Conservation (phyloP, 352 stramenopile genomes). For the Pythium chondricola region DNA sequence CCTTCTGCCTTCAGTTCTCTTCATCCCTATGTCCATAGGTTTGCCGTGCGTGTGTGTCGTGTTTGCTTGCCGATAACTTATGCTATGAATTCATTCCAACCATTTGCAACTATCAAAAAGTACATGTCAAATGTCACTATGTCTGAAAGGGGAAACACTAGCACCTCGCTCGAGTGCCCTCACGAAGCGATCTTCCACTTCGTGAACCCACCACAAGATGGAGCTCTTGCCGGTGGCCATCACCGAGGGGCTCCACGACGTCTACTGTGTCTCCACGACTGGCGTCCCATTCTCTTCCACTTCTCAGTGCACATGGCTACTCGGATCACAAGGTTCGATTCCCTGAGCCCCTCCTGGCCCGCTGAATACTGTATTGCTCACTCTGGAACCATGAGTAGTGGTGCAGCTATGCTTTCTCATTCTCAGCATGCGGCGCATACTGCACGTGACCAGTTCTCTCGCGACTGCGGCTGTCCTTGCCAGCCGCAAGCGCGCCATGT, state of each 20-base stretch:
- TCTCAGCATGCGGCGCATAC: conserved; percentile 36
- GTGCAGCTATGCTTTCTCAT: conserved; percentile 29
- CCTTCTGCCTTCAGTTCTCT: no score
- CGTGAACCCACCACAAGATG: no score
- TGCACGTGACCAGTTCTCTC: no score
- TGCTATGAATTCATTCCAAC: no score
- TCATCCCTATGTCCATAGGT: no score
- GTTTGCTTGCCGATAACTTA: no score
- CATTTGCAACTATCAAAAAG: no score
- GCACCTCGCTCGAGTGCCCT: not conserved
- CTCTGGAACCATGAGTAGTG: not conserved
- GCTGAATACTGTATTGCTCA: no score
- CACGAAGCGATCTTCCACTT: not conserved
- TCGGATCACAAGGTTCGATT: conserved; percentile 13
- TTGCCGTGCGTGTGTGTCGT: no score
- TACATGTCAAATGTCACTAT: conserved; percentile 2
- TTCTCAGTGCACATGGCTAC: conserved; percentile 7
- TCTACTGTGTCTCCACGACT: conserved; percentile 18
- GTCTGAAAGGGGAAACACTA: not conserved
- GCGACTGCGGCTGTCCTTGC: no score
- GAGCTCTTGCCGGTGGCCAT: no score
- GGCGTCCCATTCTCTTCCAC: conserved; percentile 7
- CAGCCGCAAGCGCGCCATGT: conserved; percentile 11
- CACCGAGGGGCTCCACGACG: conserved; percentile 15
- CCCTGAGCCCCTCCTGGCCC: not conserved